Conservation (phyloP, 768 basidiomycete genomes). For the Tylopilus balloui region DNA sequence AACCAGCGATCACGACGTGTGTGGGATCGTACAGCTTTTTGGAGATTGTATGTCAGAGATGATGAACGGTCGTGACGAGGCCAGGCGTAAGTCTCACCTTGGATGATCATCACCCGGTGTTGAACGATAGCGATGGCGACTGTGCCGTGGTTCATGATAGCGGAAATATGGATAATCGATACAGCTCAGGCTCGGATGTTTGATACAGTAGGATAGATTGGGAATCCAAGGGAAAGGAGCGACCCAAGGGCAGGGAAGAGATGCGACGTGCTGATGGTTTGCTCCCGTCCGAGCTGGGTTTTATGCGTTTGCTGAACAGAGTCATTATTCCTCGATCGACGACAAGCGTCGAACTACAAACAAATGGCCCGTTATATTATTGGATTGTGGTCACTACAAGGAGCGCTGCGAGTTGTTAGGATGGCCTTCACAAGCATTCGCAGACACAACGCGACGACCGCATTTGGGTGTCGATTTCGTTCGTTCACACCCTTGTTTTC, state of each 20-base stretch:
- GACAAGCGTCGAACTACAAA: slow-evolving; percentile 11
- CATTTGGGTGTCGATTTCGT: background rate
- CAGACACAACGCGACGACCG: slow-evolving; percentile 3
- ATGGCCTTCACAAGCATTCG: background rate
- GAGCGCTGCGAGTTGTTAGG: background rate
- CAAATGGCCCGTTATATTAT: slow-evolving; percentile 7
- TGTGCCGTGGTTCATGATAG: slow-evolving; percentile 49
- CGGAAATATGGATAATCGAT: slow-evolving; percentile 14
- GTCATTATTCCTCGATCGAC: slow-evolving; percentile 17
- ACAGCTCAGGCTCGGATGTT: slow-evolving; percentile 8
- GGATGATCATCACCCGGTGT: slow-evolving; percentile 62
- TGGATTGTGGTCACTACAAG: too few species aligned
- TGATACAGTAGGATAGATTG: slow-evolving; percentile 17
- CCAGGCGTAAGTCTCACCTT: slow-evolving; percentile 40
- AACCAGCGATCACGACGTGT: slow-evolving; percentile 51
- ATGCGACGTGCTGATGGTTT: background rate
- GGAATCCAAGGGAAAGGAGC: slow-evolving; percentile 1
- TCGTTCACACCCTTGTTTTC: background rate
- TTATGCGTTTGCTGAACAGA: slow-evolving; percentile 17
- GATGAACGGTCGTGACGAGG: background rate
- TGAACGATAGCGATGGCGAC: slow-evolving; percentile 68
- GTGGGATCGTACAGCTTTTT: slow-evolving; percentile 53
- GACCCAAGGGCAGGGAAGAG: background rate
- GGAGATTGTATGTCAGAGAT: slow-evolving; percentile 2
- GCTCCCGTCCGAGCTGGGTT: background rate